These are phyloP conservation scores for Grosmannia serpens DNA, from an alignment of 2,329 filamentous ascomycete species.

Conservation along the genomic window DNA sequence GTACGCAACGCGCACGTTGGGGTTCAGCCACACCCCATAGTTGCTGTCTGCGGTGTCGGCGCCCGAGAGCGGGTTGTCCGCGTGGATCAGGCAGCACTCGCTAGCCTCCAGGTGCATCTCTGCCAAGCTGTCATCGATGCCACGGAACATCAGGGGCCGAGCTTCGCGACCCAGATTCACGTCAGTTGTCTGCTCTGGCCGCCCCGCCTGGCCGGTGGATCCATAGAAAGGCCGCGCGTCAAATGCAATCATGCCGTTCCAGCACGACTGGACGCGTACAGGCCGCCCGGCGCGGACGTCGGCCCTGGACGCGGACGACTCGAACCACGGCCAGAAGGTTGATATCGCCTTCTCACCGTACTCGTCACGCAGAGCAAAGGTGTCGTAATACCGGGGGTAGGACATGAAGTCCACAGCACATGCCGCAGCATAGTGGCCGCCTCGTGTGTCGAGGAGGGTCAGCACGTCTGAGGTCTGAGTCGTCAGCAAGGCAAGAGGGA, in stretches of 20 bases:
- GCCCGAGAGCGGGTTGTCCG: constrained; percentile 49
- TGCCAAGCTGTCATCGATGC: constrained; percentile 50
- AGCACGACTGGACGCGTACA: constrained; percentile 52
- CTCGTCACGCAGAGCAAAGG: constrained; percentile 47
- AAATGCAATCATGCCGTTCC: constrained; percentile 50
- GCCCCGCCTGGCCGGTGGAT: background rate
- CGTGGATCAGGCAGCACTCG: constrained; percentile 69
- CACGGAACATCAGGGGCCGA: constrained; percentile 45
- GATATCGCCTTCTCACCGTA: constrained; percentile 39
- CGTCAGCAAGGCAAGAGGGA: background rate
- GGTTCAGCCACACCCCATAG: constrained; percentile 56
- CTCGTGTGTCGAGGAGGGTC: constrained; percentile 40
- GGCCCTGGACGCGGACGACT: constrained; percentile 25
- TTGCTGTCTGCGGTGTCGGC: constrained; percentile 12
- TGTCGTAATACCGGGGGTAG: constrained; percentile 46
- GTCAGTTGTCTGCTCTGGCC: background rate
- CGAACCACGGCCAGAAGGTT: constrained; percentile 49
- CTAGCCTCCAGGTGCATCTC: constrained; percentile 57
- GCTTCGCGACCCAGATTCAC: constrained; percentile 3
- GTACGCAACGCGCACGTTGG: constrained; percentile 57
- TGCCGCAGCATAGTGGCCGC: constrained; percentile 45
- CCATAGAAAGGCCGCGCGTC: constrained; percentile 34
- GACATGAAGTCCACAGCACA: constrained; percentile 48
- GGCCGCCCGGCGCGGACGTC: constrained; percentile 38
- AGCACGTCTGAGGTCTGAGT: constrained; percentile 32